Conservation (phyloP, 805 yeast genomes). For the Barnettozyma californica region DNA sequence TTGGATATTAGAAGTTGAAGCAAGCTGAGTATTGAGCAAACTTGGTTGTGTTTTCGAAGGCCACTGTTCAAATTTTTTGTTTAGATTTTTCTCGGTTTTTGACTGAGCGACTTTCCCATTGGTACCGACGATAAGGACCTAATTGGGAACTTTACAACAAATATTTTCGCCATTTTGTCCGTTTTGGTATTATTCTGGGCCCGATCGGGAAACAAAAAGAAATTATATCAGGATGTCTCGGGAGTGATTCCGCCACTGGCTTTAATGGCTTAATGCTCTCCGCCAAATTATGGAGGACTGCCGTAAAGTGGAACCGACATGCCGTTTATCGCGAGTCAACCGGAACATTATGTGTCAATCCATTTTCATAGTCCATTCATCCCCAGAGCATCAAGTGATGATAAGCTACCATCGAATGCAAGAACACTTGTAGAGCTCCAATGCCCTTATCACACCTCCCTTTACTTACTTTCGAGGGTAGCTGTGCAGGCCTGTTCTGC, state of each 20-base stretch:
- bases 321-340: too few species aligned
- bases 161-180: neutral
- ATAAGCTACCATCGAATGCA: too few species aligned
- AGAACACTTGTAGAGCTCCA: too few species aligned
- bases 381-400: too few species aligned
- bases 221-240: neutral
- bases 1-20: neutral
- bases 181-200: neutral
- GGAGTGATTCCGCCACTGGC: too few species aligned
- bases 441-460: too few species aligned
- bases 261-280: too few species aligned
- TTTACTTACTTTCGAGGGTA: too few species aligned
- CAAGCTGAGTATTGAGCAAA: neutral
- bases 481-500: too few species aligned
- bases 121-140: neutral
- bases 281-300: neutral
- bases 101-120: neutral
- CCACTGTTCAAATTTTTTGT: neutral
- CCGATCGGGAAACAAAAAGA: neutral
- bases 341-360: too few species aligned
- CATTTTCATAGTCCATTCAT: too few species aligned
- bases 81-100: neutral
- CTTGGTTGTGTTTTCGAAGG: neutral
- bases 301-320: too few species aligned
- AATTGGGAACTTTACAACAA: neutral